A percentile compares a stretch with the other conserved stretches of the same genome.
Conservation (phyloP, 345 rosid species). For the Pseudoturritis turrita region DNA sequence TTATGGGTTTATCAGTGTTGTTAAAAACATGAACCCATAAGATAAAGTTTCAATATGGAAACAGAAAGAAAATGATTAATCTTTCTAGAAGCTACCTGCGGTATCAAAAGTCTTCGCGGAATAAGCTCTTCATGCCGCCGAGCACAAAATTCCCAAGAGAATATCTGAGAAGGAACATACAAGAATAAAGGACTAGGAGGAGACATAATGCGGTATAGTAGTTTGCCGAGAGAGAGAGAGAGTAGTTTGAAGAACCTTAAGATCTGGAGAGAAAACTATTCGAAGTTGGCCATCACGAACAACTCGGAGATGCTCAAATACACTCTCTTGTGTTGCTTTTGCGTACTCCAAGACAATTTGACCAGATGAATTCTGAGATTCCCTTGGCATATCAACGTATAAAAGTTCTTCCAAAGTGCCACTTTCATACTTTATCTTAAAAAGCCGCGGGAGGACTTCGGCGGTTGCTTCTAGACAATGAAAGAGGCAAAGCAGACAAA, state of each 20-base stretch:
- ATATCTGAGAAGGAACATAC: slow-evolving; percentile 48
- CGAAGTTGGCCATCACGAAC: slow-evolving; percentile 98
- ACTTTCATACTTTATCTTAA: slow-evolving; percentile 97
- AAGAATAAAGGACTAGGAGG: slow-evolving; percentile 1
- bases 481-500: slow-evolving; percentile 15
- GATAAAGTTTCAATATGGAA: not conserved
- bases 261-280: slow-evolving; percentile 87
- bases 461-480: slow-evolving; percentile 73
- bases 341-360: slow-evolving; percentile 97
- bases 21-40: not conserved
- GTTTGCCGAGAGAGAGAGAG: not conserved
- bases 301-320: slow-evolving; percentile 96
- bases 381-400: slow-evolving; percentile 97
- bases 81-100: slow-evolving; percentile 59
- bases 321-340: slow-evolving; percentile 99
- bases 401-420: slow-evolving; percentile 96
- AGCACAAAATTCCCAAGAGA: slow-evolving; percentile 99
- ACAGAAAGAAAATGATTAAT: not conserved
- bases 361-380: slow-evolving; percentile 81
- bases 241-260: slow-evolving; percentile 53
- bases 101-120: slow-evolving; percentile 83
- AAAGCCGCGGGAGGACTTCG: slow-evolving; percentile 98
- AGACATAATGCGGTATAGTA: not conserved
- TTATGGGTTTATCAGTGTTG: not conserved
- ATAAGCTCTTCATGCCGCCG: slow-evolving; percentile 97